Evolutionary conservation across 2,329 filamentous ascomycete species (phyloP), one percentile per base, ranked within the genome.

Genomic region (Talaromyces sp.): DNA sequence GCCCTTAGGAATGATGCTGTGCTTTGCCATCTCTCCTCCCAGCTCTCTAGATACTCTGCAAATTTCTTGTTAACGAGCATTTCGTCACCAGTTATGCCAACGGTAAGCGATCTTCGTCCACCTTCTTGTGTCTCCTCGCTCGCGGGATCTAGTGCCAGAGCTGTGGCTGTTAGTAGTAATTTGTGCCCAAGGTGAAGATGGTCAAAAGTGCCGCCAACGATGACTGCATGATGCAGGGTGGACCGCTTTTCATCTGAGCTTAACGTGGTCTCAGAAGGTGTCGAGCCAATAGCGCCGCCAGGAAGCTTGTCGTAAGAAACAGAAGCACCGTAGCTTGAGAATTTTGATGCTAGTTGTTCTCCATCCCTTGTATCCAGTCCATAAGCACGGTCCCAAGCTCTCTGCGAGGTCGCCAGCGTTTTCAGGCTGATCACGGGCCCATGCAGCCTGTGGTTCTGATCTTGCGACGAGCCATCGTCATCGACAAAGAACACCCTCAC

Each of bases 121-220:
- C 48, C 38, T 1, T 70, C 68, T 0, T 77, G 69, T 27, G 63
- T 63, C 19, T 65, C 62, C 19, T 32, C 70, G 67, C 32, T 75
- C 68, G 48, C 75, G 66, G 84, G 80, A 61, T 85, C 83, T 60
- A 89, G 81, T 17, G 91, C 82, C 59, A 97, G 84, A 0, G 88
- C 85, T 0, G 89, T 90, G 63, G 92, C 92, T n/a, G 92, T 92
- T 21, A 99, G 84, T 21, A 99, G 83, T n/a, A 97, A 81, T 76
- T 97, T 99, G 79, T 99, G 94, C 6, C 94, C 94, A 3, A 90
- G 87, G 72, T 99, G 94, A 24, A 99, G 83, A 75, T 97, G 92
- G 73, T 99, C 94, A 75, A 97, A 99, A 0, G 94, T 99, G 10
- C 94, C 94, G 31, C 93, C 94, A 12, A 97, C 85, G 57, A 88